Base-by-base conservation (phyloP, 2,329 filamentous ascomycete species). In the Madurella mycetomatis region DNA sequence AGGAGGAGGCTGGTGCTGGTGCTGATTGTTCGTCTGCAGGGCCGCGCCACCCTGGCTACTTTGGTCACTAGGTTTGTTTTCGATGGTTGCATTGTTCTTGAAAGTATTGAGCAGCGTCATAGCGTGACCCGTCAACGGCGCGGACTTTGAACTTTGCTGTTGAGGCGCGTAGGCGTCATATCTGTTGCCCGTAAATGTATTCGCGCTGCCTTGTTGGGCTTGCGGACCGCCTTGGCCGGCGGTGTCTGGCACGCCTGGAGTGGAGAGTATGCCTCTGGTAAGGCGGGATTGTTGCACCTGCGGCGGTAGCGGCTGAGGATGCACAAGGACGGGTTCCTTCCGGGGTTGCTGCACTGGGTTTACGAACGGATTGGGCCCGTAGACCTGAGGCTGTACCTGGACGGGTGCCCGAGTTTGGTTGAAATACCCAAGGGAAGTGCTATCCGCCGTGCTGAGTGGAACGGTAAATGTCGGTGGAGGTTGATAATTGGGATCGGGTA, bases 241-340 rank as follows among this genome's bases (percentile, higher is more conserved):
- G 1, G 49, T 34, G 46, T 66, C 68, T 44, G 61, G 64, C 44
- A 61, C 66, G 56, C 64, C 71, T 25, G 68, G 72, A 5, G 72
- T 69, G 11, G 68, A 67, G 12, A 69, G 61, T 43, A 71, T 65
- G n/a, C 66, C 68, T 41, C 70, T 64, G n/a, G 75, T 73, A 42
- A 82, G 76, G 52, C 80, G 69, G 7, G 75, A 74, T 57, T 77
- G 76, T 55, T 83, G 80, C 1, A 81, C 77, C 45, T 82, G 78
- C 7, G 79, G 80, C 30, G 80, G 80, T 11, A 80, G 66, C 9
- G 79, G 76, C 50, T 81, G 79, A 1, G 77, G 77, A 50, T 75
- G 73, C 11, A 73, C 25, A 60, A 67, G 51, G 54, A 68, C 47
- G 53, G 66, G 60, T 54, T 61, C 63, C n/a, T 49, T 60, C 39